phyloP scores from a whole-genome alignment of 805 yeast species.

The Candida sanyiensis region DNA sequence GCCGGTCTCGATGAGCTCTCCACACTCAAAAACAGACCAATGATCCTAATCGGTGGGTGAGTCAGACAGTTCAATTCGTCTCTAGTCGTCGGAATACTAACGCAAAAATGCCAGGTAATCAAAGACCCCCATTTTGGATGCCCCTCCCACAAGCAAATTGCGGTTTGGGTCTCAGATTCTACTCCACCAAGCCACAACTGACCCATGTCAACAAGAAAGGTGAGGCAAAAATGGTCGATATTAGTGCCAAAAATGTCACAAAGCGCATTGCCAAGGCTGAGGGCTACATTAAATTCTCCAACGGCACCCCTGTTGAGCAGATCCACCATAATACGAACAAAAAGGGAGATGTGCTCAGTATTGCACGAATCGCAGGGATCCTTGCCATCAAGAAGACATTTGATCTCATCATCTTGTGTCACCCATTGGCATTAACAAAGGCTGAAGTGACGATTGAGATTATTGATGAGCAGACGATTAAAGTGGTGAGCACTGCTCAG shows the following conservation, averaged over 20 bases:
- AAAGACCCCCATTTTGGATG: too few relatives aligned
- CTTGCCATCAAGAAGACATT: constrained; percentile 46
- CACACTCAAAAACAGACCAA: constrained; percentile 44
- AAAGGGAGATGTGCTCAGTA: constrained; percentile 47
- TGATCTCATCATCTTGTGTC: constrained; percentile 45
- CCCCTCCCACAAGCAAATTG: too few relatives aligned
- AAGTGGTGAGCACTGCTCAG: constrained; percentile 34
- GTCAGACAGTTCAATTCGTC: too few relatives aligned
- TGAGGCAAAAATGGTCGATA: constrained; percentile 44
- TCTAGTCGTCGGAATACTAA: too few relatives aligned
- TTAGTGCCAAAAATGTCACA: too few relatives aligned
- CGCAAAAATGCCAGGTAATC: background rate
- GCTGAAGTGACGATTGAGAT: constrained; percentile 31
- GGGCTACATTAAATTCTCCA: constrained; percentile 38
- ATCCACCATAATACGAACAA: constrained; percentile 35
- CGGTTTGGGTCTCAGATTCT: too few relatives aligned
- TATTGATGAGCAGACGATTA: constrained; percentile 21
- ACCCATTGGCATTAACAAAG: constrained; percentile 40
- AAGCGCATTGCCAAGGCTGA: constrained; percentile 36
- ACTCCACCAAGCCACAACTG: constrained; percentile 15
- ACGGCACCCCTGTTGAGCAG: constrained; percentile 26
- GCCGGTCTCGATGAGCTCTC: constrained; percentile 45
- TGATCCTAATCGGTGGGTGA: constrained; percentile 53
- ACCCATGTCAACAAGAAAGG: constrained; percentile 39
- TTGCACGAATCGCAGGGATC: constrained; percentile 45